A percentile compares a stretch with the other conserved stretches of the same genome.
Conservation (phyloP, 345 rosid species). For the Odontarrhena argentea region DNA sequence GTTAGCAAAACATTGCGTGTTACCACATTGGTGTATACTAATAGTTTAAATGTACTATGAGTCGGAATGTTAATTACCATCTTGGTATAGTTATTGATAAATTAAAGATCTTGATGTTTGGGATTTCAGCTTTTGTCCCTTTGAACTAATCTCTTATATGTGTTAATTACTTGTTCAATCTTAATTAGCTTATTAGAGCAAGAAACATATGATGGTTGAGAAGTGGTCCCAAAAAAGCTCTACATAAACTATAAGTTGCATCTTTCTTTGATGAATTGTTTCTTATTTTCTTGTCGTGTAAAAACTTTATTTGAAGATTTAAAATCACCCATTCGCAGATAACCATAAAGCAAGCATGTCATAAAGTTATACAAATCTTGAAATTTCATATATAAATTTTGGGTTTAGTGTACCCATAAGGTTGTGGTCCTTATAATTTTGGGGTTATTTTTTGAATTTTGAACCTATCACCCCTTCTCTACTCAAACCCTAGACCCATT, state of each 20-base stretch:
- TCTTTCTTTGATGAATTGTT: constrained; percentile 31
- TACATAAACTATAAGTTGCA: constrained; percentile 41
- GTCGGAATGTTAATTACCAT: constrained; percentile 33
- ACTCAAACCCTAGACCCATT: constrained; percentile 39
- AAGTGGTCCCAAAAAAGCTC: constrained; percentile 45
- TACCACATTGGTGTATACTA: constrained; percentile 41
- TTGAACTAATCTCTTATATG: constrained; percentile 37
- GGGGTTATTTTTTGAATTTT: constrained; percentile 54
- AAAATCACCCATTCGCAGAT: constrained; percentile 41
- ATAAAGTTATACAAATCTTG: constrained; percentile 51
- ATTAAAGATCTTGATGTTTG: constrained; percentile 42
- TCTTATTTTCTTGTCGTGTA: constrained; percentile 12
- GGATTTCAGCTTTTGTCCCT: constrained; percentile 46
- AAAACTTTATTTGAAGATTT: constrained; percentile 19
- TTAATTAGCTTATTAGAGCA: constrained; percentile 26
- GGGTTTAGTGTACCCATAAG: constrained; percentile 53
- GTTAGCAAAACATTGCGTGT: constrained; percentile 25
- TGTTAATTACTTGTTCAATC: neutral
- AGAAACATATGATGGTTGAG: constrained; percentile 43
- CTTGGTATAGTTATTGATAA: constrained; percentile 36
- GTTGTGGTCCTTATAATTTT: constrained; percentile 66
- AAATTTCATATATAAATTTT: constrained; percentile 35
- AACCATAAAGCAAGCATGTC: constrained; percentile 63
- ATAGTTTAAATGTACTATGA: constrained; percentile 31
- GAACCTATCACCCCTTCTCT: constrained; percentile 37